A percentile compares a stretch with the other conserved stretches of the same genome.
Conservation (phyloP, 352 stramenopile genomes). For the Discostella stelligera region DNA sequence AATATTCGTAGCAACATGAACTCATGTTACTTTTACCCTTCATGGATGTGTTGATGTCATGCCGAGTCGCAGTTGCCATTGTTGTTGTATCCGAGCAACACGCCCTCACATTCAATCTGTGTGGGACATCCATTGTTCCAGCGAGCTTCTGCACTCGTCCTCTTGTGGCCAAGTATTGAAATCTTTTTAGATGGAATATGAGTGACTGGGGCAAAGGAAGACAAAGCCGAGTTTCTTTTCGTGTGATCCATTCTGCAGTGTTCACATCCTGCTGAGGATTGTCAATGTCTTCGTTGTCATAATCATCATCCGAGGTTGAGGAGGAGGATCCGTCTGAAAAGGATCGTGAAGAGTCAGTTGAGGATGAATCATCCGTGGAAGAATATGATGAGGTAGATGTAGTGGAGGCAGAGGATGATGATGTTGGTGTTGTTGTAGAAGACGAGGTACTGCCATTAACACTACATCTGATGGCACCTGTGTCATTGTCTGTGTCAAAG, state of each 20-base stretch:
- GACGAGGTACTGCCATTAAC: constrained; percentile 13
- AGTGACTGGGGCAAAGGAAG: constrained; percentile 34
- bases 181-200: constrained; percentile 51
- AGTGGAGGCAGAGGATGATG: background rate
- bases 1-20: constrained; percentile 29
- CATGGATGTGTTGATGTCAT: background rate
- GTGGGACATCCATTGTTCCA: constrained; percentile 25
- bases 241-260: constrained; percentile 32
- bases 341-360: constrained; percentile 28
- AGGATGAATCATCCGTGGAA: constrained; percentile 20
- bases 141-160: constrained; percentile 29
- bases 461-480: background rate
- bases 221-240: constrained; percentile 47
- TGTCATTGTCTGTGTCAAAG: constrained; percentile 11
- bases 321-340: constrained; percentile 24
- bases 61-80: background rate
- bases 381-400: constrained; percentile 9
- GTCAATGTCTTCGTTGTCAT: background rate
- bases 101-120: constrained; percentile 25
- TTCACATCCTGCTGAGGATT: background rate
- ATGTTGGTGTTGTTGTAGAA: constrained; percentile 7
- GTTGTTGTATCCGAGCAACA: constrained; percentile 24
- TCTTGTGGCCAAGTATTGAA: constrained; percentile 23
- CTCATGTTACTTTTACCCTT: background rate
- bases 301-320: background rate